Conservation (phyloP, 202 grass and related monocot species). For the Schoenoplectus triqueter region DNA sequence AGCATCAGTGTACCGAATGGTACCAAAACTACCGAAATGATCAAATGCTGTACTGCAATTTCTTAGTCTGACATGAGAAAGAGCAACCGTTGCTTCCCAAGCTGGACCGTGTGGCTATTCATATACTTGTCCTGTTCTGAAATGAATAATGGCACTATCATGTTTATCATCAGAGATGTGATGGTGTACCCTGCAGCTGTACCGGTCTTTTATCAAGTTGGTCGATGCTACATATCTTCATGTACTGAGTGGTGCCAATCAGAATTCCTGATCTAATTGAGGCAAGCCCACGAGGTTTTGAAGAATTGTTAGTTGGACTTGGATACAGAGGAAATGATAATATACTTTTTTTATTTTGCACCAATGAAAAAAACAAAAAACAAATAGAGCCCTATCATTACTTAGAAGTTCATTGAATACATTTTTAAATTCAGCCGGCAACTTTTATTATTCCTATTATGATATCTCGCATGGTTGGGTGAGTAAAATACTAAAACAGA, state of each 20-base stretch:
- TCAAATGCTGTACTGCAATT: no score
- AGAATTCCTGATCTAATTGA: not conserved
- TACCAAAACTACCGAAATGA: no score
- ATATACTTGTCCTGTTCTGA: no score
- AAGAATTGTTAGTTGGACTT: not conserved
- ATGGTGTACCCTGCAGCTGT: no score
- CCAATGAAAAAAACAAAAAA: not conserved
- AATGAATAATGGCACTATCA: no score
- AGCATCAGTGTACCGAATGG: no score
- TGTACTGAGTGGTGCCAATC: not conserved
- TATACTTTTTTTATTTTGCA: not conserved
- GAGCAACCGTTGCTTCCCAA: no score
- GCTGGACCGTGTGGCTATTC: no score
- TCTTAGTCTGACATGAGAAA: no score
- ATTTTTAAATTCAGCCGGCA: not conserved
- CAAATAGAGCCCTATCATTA: not conserved
- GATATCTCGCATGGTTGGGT: not conserved
- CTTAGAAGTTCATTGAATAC: not conserved
- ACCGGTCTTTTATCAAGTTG: not conserved
- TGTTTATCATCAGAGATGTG: no score
- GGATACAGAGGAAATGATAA: not conserved
- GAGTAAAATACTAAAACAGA: not conserved
- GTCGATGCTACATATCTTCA: not conserved
- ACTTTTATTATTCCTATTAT: not conserved
- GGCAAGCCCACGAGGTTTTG: not conserved